Percentiles rank a stretch among this genome's conserved stretches.
phyloP scores from a whole-genome alignment of 2,329 filamentous ascomycete genomes.

The Calonectria fujianensis region DNA sequence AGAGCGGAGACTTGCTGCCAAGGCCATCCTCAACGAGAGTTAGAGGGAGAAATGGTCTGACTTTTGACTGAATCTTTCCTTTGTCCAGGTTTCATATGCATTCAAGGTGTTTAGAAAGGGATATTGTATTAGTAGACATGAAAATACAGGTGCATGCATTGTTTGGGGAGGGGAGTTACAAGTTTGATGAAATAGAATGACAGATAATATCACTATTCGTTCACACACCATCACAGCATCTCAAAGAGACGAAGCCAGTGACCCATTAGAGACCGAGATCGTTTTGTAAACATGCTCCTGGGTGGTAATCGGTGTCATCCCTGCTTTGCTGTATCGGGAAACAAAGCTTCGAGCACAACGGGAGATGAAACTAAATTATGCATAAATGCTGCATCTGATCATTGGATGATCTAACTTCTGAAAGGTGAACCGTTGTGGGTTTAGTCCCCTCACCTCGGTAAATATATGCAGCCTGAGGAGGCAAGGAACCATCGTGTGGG shows the following conservation, averaged over 20 bases:
- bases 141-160: background rate
- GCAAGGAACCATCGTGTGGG: background rate
- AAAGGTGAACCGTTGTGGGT: background rate
- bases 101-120: constrained; percentile 11
- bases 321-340: background rate
- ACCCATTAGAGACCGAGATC: background rate
- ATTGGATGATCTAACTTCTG: background rate
- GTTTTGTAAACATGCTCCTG: background rate
- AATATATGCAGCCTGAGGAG: background rate
- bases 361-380: background rate
- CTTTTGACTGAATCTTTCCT: background rate
- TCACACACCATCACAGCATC: background rate
- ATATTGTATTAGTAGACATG: constrained; percentile 17
- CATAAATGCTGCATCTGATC: background rate
- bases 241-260: background rate
- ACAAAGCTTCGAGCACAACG: background rate
- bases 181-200: constrained; percentile 13
- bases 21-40: constrained; percentile 41
- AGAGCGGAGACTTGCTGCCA: constrained; percentile 76
- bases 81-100: background rate
- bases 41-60: background rate
- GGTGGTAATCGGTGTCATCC: background rate
- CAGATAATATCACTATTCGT: background rate
- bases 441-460: background rate
- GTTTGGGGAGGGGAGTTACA: background rate